Conservation (phyloP, 2,329 filamentous ascomycete species). For the Phyllosticta capitalensis region DNA sequence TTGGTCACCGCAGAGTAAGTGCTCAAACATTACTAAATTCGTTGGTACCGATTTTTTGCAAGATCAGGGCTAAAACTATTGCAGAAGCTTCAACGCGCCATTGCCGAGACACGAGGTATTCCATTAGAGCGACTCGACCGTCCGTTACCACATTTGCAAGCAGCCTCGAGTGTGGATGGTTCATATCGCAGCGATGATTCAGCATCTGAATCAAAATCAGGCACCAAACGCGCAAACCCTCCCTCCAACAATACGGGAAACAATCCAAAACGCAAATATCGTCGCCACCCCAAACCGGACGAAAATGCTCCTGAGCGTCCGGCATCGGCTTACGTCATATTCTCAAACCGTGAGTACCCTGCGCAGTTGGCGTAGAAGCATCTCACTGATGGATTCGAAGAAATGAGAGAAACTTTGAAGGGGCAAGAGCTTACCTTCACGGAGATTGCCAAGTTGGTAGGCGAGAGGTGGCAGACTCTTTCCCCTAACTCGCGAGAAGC, state of each 20-base stretch:
- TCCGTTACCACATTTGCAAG: neutral
- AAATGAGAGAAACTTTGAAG: constrained; percentile 69
- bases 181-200: constrained; percentile 45
- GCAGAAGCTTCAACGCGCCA: constrained; percentile 74
- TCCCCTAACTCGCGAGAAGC: constrained; percentile 57
- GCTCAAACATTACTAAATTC: constrained; percentile 18
- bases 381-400: constrained; percentile 30
- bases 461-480: constrained; percentile 71
- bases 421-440: constrained; percentile 70
- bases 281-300: constrained; percentile 70
- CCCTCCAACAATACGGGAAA: constrained; percentile 21
- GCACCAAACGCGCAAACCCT: constrained; percentile 37
- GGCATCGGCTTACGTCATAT: constrained; percentile 75
- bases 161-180: constrained; percentile 40
- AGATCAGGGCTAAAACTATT: neutral
- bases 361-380: neutral
- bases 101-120: constrained; percentile 59
- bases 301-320: constrained; percentile 72
- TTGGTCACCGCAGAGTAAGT: constrained; percentile 66
- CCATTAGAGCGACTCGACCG: constrained; percentile 19
- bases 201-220: constrained; percentile 36
- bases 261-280: constrained; percentile 60
- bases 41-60: neutral
- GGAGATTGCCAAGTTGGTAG: constrained; percentile 73
- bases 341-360: constrained; percentile 64